Percentiles rank a stretch among this genome's conserved stretches.
Evolutionary conservation across 2,329 filamentous ascomycete species (phyloP).

Genomic region (Basipetospora chlamydospora): DNA sequence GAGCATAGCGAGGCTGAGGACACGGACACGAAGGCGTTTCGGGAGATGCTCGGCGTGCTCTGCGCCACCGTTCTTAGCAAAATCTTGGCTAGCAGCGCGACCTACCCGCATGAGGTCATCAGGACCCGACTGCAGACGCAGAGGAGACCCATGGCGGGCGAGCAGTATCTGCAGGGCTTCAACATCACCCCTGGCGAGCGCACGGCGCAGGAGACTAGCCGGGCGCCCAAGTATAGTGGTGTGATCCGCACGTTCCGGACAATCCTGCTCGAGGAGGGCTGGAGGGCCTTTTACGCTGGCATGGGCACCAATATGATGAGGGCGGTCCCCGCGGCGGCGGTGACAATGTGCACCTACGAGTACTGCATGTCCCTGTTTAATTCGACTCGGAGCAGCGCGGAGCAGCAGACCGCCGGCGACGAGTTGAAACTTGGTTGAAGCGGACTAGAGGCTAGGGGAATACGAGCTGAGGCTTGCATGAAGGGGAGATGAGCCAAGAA

Average conservation of each 20-base stretch:
- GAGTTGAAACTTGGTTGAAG: not conserved
- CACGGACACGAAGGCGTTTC: conserved; percentile 25
- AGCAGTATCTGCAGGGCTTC: conserved; percentile 35
- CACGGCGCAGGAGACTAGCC: conserved; percentile 16
- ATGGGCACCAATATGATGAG: conserved; percentile 97
- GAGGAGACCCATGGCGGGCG: conserved; percentile 50
- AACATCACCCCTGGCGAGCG: conserved; percentile 26
- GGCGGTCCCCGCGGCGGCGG: conserved; percentile 86
- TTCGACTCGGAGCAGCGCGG: conserved; percentile 21
- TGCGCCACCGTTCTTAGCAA: conserved; percentile 88
- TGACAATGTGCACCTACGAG: conserved; percentile 96
- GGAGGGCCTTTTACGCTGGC: conserved; percentile 91
- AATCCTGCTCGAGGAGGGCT: conserved; percentile 83
- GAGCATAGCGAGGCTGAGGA: conserved; percentile 36
- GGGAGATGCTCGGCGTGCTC: conserved; percentile 70
- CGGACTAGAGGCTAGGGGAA: too few species aligned
- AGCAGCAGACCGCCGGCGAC: not conserved
- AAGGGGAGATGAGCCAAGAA: too few species aligned
- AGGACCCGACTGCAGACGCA: conserved; percentile 90
- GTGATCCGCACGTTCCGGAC: conserved; percentile 69
- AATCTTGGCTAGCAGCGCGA: conserved; percentile 82
- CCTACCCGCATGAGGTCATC: conserved; percentile 94
- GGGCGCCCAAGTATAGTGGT: conserved; percentile 53
- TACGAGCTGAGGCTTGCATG: too few species aligned
- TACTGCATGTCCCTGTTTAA: conserved; percentile 46